These are phyloP conservation scores for Colletotrichum sp. DNA, from an alignment of 2,329 filamentous ascomycete genomes.

Conservation along the genomic window DNA sequence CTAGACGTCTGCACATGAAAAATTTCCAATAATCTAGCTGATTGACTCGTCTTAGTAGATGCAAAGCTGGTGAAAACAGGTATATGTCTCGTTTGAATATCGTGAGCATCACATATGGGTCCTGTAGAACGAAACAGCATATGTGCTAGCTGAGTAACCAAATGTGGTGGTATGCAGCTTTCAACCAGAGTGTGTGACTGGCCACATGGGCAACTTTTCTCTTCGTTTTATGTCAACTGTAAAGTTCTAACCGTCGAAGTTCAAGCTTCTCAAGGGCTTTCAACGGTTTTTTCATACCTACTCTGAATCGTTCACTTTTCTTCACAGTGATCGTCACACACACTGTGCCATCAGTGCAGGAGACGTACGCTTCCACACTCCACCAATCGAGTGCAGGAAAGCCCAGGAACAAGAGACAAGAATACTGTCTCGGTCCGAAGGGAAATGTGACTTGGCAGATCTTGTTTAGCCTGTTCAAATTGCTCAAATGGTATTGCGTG, in stretches of 20 bases:
- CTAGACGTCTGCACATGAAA: neutral
- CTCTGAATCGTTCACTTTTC: neutral
- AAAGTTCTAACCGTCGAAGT: neutral
- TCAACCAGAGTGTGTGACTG: neutral
- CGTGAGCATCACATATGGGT: neutral
- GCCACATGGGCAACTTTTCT: neutral
- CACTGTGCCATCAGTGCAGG: neutral
- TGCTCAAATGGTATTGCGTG: neutral
- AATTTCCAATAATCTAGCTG: neutral
- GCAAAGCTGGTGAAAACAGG: neutral
- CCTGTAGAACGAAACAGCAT: neutral
- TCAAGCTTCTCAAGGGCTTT: neutral
- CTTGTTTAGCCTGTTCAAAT: neutral
- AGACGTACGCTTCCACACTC: neutral
- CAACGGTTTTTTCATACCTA: neutral
- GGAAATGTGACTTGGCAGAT: neutral
- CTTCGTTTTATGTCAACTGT: neutral
- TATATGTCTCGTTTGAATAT: neutral
- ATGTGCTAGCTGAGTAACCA: neutral
- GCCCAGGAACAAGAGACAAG: neutral
- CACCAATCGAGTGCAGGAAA: neutral
- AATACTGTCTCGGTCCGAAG: neutral
- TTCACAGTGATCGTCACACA: neutral
- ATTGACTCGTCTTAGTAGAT: neutral
- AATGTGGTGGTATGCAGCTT: neutral